Evolutionary conservation across 352 stramenopile species (phyloP), one percentile per base, ranked within the genome.

Genomic region (Phytophthora pistaciae): DNA sequence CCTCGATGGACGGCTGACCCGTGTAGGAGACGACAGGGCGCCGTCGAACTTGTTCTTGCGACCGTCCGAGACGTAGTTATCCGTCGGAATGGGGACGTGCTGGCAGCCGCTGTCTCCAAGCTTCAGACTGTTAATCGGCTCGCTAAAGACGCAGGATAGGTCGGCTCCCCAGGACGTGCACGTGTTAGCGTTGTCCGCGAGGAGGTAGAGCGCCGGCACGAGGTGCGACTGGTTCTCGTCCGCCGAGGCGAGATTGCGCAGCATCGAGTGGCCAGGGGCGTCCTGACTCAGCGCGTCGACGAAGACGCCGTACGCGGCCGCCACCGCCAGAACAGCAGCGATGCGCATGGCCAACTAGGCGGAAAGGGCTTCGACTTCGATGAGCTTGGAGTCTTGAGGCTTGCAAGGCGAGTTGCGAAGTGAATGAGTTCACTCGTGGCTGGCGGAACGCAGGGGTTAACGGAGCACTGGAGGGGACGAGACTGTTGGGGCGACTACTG

Each of bases 51-150:
- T 64, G 49, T 88, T 87, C 3, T 44, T 44, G 18, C 80, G 80
- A 9, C 60, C 53, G 56, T 87, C 80, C 0, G 55, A 64, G 2
- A 88, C 81, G 68, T 88, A 90, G 72, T 88, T 90, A 72, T 90
- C 84, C 11, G 56, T 78, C 42, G 84, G 82, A 29, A 90, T 74
- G 10, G 80, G 78, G 20, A 77, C 78, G 14, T 29, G 23, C 1
- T 68, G 5, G 4, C 9, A 3, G 33, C 64, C 66, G 1, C 36
- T 68, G 20, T 31, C 49, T 11, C 49, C 40, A 25, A 21, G 59
- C 18, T n/a, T 38, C 7, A 70, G 5, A 23, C 48, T 50, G 44
- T 42, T 42, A 3, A 9, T 1, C 0, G 6, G 29, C 0, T 9
- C 29, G 29, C 5, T 6, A 6, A 33, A 33, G 5, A 33, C 29